A percentile compares a stretch with the other conserved stretches of the same genome.
Conservation (phyloP, 768 basidiomycete species). For the Leccinum disarticulatum region DNA sequence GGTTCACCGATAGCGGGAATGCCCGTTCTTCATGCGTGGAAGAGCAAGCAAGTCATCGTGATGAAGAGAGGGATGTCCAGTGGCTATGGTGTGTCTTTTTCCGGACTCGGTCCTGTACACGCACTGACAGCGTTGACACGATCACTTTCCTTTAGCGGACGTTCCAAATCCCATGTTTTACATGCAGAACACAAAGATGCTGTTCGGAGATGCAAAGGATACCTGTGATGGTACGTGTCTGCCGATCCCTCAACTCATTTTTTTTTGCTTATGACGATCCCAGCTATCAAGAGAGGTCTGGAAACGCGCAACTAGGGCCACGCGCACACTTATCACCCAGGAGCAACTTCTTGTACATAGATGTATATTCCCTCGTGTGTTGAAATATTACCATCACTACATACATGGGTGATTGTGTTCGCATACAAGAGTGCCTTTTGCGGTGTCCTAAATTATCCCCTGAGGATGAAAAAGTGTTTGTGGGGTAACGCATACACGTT, state of each 20-base stretch:
- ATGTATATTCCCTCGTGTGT: constrained; percentile 25
- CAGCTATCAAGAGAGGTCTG: constrained; percentile 63
- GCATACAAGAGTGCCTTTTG: not conserved
- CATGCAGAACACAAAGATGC: constrained; percentile 86
- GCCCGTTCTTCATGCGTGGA: constrained; percentile 92
- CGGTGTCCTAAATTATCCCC: constrained; percentile 10
- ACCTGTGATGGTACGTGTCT: constrained; percentile 72
- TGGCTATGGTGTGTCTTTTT: constrained; percentile 64
- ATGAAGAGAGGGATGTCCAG: constrained; percentile 92
- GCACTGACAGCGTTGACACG: not conserved
- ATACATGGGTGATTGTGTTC: not conserved
- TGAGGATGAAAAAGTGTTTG: not conserved
- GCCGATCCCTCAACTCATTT: not conserved
- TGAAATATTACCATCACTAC: constrained; percentile 2
- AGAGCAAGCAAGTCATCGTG: constrained; percentile 88
- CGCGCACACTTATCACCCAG: not conserved
- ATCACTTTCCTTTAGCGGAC: constrained; percentile 52
- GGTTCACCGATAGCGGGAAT: constrained; percentile 89
- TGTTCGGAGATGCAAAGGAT: constrained; percentile 91
- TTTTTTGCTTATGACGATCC: not conserved
- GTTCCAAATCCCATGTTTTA: constrained; percentile 95
- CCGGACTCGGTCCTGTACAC: not conserved
- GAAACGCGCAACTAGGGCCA: constrained; percentile 34
- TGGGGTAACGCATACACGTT: constrained; percentile 31
- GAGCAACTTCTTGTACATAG: constrained; percentile 7